phyloP scores from a whole-genome alignment of 805 yeast genomes.

The Pichia californica region DNA sequence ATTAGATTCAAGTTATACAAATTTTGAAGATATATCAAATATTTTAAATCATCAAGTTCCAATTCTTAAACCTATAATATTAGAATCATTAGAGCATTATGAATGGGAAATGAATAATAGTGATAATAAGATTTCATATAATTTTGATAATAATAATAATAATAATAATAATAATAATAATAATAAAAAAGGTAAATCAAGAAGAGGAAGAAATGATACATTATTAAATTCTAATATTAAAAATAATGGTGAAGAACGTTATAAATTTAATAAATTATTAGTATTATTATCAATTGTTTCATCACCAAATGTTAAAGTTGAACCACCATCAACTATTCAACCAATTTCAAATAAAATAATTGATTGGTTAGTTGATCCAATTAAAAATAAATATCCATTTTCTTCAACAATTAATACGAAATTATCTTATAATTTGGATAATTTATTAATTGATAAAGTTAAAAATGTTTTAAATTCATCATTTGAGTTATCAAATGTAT shows the following conservation, averaged over 20 bases:
- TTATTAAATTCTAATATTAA: not conserved
- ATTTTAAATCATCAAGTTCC: slow-evolving; percentile 29
- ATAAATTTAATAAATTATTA: slow-evolving; percentile 14
- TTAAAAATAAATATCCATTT: slow-evolving; percentile 16
- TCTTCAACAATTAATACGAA: slow-evolving; percentile 14
- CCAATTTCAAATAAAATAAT: slow-evolving; percentile 18
- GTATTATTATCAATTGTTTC: slow-evolving; percentile 18
- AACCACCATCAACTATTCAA: slow-evolving; percentile 13
- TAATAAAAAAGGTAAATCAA: not conserved
- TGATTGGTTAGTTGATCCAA: slow-evolving; percentile 23
- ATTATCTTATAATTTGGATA: slow-evolving; percentile 7
- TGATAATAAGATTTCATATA: not conserved
- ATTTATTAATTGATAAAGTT: slow-evolving; percentile 15
- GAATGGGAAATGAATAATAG: slow-evolving; percentile 17
- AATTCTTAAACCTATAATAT: slow-evolving; percentile 38
- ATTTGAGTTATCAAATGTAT: slow-evolving; percentile 2
- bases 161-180: not conserved
- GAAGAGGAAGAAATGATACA: not conserved
- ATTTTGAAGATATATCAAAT: slow-evolving; percentile 10
- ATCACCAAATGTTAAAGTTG: slow-evolving; percentile 10
- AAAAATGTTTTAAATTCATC: slow-evolving; percentile 14
- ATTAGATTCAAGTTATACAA: slow-evolving; percentile 35
- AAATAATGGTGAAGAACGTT: not conserved
- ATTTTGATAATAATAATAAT: not conserved
- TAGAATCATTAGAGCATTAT: slow-evolving; percentile 41